Evolutionary conservation across 345 rosid genomes (phyloP), one percentile per base, ranked within the genome.

Genomic region (Populus nigra): DNA sequence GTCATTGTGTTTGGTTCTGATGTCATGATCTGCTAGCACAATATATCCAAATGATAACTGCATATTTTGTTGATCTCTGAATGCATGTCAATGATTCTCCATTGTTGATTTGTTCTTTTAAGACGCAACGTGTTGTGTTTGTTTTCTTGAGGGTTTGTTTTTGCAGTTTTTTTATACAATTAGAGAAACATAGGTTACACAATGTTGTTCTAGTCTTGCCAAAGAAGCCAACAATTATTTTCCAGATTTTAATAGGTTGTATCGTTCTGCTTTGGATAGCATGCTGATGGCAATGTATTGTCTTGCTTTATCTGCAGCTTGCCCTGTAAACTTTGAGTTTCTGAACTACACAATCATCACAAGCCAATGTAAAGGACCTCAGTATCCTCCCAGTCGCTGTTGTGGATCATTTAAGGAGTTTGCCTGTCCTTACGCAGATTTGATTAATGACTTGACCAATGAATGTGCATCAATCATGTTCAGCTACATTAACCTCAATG

Each of bases 381-480:
- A 25, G 13, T 79, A 79, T 65, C 13, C 65, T 29, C 82, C 78
- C 3, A 35, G 36, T n/a, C 11, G 11, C 31, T 79, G 82, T 12
- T 79, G 82, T 62, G 33, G 22, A 33, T 16, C 82, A 13, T 69
- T 81, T 36, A 81, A 81, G 70, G 77, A 76, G 2, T 73, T 81
- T 49, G 77, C 80, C n/a, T 81, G 84, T 55, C 84, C 84, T 18
- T 77, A 33, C 18, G 35, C 49, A 2, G 75, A 36, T 31, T 71
- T 67, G 29, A 0, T 81, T 23, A 81, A 73, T 62, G 84, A 81
- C 78, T 20, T 68, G 53, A 73, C 80, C 20, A 81, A 61, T 73
- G 80, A 77, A 22, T 81, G 84, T n/a, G 84, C 84, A 15, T 61
- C 80, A 59, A 81, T 49, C 57, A 77, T 81, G 84, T 81, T 81